Evolutionary conservation across 1,284 basidiomycete species (phyloP), one percentile per base, ranked within the genome.

Genomic region (Dichomitus squalens): DNA sequence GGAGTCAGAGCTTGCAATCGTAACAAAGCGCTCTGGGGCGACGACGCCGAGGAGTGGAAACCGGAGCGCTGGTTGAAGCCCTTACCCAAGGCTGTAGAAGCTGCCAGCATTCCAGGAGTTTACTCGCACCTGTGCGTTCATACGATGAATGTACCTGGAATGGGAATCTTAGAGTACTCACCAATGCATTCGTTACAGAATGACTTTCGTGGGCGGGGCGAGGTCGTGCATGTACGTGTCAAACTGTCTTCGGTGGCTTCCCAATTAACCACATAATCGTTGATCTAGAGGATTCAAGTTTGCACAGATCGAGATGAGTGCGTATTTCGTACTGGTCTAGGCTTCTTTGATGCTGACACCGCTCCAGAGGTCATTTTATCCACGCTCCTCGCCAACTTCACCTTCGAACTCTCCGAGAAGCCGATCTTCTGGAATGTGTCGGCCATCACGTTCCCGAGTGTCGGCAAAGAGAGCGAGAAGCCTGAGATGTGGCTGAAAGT

Each of bases 21-120:
- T n/a, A 66, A 71, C 59, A 64, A 61, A 23, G 61, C 59, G 3
- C 53, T 68, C 0, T 73, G 72, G 70, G 72, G 70, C 2, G 55
- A 59, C 0, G 70, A 71, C 47, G 70, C 69, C 1, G 57, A 60
- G 4, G 65, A 66, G 48, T 73, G 67, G 67, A 68, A 67, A 35
- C 72, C 72, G 2, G 69, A 70, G 47, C 63, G 71, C 5, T 73
- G 72, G 71, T 54, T 73, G 5, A 43, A 43, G 6, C 59, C 61
- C 3, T 55, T 66, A 0, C 64, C 64, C 1, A 58, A 59, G 33
- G 52, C 59, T 4, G 39, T 67, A 16, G 57, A 53, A 27, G 55
- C 57, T 7, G 64, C 61, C 12, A 48, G 52, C 7, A 54, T 68
- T 7, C 69, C 69, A 14, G 68, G 69, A 0, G 63, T 70, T 2